phyloP scores from a whole-genome alignment of 352 stramenopile species.

The Plasmopara halstedii region DNA sequence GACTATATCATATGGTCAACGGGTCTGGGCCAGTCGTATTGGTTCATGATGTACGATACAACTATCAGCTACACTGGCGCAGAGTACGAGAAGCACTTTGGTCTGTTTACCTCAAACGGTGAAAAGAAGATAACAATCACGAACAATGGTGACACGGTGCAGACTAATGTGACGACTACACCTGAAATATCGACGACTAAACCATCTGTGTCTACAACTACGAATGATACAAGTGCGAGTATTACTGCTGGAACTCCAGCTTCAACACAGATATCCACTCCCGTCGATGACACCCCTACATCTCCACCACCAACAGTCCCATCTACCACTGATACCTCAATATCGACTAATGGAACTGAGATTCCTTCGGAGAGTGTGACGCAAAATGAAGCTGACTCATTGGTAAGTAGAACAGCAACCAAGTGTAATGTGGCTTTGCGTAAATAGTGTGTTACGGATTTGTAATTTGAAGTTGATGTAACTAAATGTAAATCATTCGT shows the following conservation, averaged over 20 bases:
- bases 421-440: too few species aligned
- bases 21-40: slow-evolving; percentile 30
- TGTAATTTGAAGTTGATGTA: too few species aligned
- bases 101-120: slow-evolving; percentile 30
- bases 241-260: background rate
- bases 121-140: slow-evolving; percentile 35
- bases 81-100: slow-evolving; percentile 59
- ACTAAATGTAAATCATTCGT: too few species aligned
- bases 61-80: slow-evolving; percentile 30
- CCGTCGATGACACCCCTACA: background rate
- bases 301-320: background rate
- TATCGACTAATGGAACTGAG: background rate
- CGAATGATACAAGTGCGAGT: slow-evolving; percentile 3
- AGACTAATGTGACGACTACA: background rate
- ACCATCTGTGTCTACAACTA: too few species aligned
- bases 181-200: too few species aligned
- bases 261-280: background rate
- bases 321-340: background rate
- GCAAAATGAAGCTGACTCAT: background rate
- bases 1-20: slow-evolving; percentile 38
- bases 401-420: too few species aligned
- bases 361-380: background rate
- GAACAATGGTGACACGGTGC: background rate
- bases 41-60: slow-evolving; percentile 67
- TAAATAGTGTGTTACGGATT: too few species aligned